Conservation (phyloP, 176 grass and related monocot genomes). For the Oryza punctata region DNA sequence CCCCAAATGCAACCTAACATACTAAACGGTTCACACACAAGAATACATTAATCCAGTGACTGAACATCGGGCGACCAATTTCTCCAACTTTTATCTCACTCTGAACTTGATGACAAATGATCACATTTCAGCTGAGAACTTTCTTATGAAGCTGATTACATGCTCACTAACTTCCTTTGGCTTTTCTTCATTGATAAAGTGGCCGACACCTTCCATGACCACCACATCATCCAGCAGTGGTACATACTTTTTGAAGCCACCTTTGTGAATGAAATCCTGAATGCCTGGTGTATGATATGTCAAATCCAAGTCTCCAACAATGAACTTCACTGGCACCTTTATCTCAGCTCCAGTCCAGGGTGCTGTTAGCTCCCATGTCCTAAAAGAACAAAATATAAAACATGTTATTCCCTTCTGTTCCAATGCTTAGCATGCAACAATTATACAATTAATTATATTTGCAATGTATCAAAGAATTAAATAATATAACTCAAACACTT, state of each 20-base stretch:
- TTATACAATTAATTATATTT: neutral
- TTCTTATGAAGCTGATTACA: constrained; percentile 57
- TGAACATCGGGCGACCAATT: neutral
- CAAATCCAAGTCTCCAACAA: constrained; percentile 63
- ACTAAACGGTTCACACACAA: neutral
- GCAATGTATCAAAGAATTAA: too few relatives aligned
- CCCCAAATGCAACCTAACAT: neutral
- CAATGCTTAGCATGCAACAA: neutral
- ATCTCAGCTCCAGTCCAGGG: constrained; percentile 58
- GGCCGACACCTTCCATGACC: constrained; percentile 58
- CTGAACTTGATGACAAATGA: neutral
- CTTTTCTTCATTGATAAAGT: constrained; percentile 69
- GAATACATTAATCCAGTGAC: neutral
- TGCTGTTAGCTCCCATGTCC: constrained; percentile 65
- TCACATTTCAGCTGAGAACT: constrained; percentile 32
- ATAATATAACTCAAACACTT: too few relatives aligned
- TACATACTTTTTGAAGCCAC: constrained; percentile 59
- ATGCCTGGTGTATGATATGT: constrained; percentile 58
- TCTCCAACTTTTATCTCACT: neutral
- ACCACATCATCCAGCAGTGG: constrained; percentile 64
- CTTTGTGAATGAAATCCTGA: constrained; percentile 64
- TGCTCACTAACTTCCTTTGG: constrained; percentile 54
- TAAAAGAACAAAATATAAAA: constrained; percentile 8
- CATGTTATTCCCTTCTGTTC: neutral
- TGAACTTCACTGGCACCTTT: constrained; percentile 62